phyloP scores from a whole-genome alignment of 176 grass and related monocot species.

The Aegilops umbellulata region DNA sequence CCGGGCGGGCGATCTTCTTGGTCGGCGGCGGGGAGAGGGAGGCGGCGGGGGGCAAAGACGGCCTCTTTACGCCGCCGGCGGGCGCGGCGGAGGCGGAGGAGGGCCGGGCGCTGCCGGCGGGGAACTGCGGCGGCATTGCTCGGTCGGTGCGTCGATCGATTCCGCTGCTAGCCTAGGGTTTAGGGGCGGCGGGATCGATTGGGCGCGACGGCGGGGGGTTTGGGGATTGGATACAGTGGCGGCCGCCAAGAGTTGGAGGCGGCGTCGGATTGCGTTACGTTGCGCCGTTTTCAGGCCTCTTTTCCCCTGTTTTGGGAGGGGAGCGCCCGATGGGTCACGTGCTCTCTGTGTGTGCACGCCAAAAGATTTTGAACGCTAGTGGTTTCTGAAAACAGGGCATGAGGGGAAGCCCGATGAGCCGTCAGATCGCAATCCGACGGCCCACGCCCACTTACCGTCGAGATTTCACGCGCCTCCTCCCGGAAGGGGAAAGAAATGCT shows the following conservation, averaged over 20 bases:
- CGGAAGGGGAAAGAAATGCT: not conserved
- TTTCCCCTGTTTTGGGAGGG: no score
- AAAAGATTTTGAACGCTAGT: not conserved
- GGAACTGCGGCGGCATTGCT: slow-evolving; percentile 26
- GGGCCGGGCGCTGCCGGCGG: not conserved
- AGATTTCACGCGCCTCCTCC: not conserved
- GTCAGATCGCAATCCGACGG: not conserved
- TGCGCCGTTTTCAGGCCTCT: no score
- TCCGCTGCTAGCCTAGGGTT: no score
- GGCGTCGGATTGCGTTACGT: not conserved
- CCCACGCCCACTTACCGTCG: no score
- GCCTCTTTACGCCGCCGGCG: not conserved
- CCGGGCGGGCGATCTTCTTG: slow-evolving; percentile 23
- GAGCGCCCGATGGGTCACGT: not conserved
- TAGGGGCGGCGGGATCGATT: not conserved
- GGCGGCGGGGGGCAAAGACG: not conserved
- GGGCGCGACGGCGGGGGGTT: not conserved
- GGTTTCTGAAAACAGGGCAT: not conserved
- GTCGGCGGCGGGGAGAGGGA: not conserved
- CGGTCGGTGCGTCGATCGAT: not conserved
- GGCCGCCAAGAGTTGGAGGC: no score
- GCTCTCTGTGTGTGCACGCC: not conserved
- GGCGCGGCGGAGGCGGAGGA: not conserved
- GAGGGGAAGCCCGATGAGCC: not conserved
- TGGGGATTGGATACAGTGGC: no score